Base-by-base conservation (phyloP, 768 basidiomycete species). In the Strobilomyces dryophilus region DNA sequence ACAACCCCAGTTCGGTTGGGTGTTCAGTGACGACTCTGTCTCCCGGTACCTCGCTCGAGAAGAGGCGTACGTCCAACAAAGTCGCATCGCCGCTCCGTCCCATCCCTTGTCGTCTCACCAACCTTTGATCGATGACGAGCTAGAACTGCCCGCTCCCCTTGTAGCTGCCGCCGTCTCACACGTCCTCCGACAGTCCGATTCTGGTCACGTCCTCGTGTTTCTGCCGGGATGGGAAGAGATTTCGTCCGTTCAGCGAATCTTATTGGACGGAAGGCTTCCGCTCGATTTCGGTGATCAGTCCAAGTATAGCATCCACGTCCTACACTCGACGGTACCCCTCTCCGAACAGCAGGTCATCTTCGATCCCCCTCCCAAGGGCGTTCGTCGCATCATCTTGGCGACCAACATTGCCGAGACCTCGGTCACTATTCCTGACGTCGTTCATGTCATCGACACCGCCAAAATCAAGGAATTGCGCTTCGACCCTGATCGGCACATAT, bases 331-430 rank as follows among this genome's bases (percentile, higher is more conserved):
- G 26, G 85, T 97, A 54, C 94, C 95, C 17, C 76, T 93, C 26
- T 79, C 81, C 1, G 93, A 97, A 61, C 95, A 98, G 64, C 89
- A 93, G 66, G 76, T 83, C 51, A 87, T 98, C 47, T 97, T 97
- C 64, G 84, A 90, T 20, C 88, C 92, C 1, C 87, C 93, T 8
- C 78, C 84, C 0, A 55, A 66, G 3, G 92, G 92, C 10, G 77
- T 92, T 18, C 85, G 94, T 51, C 83, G 94, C 24, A 78, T 98
- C 63, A 95, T 98, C 59, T 76, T 98, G 45, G 82, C 94, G 5
- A 98, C 95, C 36, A 97, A 97, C 66, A 93, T 97, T 42, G 94
- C 94, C 12, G 95, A 98, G 71, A 95, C 94, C 4, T 94, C 92
- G 5, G 79, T 97, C 60, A 98, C 95, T 5, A 95, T 98, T 59